Conservation (phyloP, 2,329 filamentous ascomycete species). For the Colletotrichum horii region DNA sequence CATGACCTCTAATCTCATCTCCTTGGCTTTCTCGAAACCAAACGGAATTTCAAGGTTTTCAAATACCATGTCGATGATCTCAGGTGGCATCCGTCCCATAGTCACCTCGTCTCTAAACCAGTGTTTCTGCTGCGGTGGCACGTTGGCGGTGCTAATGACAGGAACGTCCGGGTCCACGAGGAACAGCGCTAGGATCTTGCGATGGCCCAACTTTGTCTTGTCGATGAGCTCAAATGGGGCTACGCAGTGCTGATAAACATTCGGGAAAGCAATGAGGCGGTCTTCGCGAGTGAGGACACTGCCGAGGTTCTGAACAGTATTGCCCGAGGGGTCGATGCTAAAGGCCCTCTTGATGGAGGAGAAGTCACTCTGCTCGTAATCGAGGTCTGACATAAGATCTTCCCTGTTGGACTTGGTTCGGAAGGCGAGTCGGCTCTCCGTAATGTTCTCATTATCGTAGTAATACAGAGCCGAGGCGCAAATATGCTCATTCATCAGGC, state of each 20-base stretch:
- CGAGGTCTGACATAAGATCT: slow-evolving; percentile 26
- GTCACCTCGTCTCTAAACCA: slow-evolving; percentile 38
- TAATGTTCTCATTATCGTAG: slow-evolving; percentile 66
- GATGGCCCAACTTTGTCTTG: slow-evolving; percentile 56
- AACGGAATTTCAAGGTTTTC: slow-evolving; percentile 28
- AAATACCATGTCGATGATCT: slow-evolving; percentile 26
- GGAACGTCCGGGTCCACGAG: slow-evolving; percentile 61
- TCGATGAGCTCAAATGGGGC: slow-evolving; percentile 57
- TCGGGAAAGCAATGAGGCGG: slow-evolving; percentile 62
- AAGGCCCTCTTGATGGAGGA: slow-evolving; percentile 38
- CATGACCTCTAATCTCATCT: slow-evolving; percentile 29
- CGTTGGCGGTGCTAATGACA: slow-evolving; percentile 47
- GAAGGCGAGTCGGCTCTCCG: slow-evolving; percentile 55
- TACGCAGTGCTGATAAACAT: slow-evolving; percentile 56
- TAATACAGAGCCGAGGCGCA: slow-evolving; percentile 68
- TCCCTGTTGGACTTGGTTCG: slow-evolving; percentile 43
- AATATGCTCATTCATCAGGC: slow-evolving; percentile 66
- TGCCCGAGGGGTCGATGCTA: slow-evolving; percentile 28
- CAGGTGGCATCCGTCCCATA: slow-evolving; percentile 19
- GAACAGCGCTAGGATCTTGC: slow-evolving; percentile 65
- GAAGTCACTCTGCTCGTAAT: slow-evolving; percentile 38
- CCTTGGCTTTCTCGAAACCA: slow-evolving; percentile 25
- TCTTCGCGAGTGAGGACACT: slow-evolving; percentile 49
- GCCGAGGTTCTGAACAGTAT: slow-evolving; percentile 48
- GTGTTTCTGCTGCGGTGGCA: slow-evolving; percentile 46